These are phyloP conservation scores for Cladosporium austrohemisphaericum DNA, from an alignment of 2,329 filamentous ascomycete species.

Conservation along the genomic window DNA sequence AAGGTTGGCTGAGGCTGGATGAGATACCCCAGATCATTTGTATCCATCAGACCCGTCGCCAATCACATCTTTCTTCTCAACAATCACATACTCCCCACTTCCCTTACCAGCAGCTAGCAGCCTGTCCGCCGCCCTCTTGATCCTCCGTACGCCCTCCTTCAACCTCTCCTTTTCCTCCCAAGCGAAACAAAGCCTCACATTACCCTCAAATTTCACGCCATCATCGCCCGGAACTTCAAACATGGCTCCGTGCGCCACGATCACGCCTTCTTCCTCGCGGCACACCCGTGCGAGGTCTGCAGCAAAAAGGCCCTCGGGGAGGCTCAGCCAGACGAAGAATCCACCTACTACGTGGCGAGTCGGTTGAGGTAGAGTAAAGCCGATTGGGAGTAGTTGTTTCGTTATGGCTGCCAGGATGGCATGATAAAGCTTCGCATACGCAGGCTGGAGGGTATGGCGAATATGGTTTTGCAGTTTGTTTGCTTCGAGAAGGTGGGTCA, in stretches of 20 bases:
- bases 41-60: slow-evolving; percentile 1
- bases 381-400: slow-evolving; percentile 59
- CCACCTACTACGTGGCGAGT: slow-evolving; percentile 62
- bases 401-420: slow-evolving; percentile 58
- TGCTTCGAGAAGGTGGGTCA: slow-evolving; percentile 52
- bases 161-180: slow-evolving; percentile 67
- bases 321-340: slow-evolving; percentile 78
- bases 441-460: slow-evolving; percentile 49
- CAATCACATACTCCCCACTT: slow-evolving; percentile 20
- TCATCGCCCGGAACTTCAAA: slow-evolving; percentile 58
- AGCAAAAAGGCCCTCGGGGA: slow-evolving; percentile 55
- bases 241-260: slow-evolving; percentile 64
- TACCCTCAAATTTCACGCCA: slow-evolving; percentile 53
- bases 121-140: slow-evolving; percentile 50
- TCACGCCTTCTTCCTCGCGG: slow-evolving; percentile 60
- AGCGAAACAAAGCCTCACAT: slow-evolving; percentile 65
- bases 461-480: slow-evolving; percentile 54
- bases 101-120: slow-evolving; percentile 31
- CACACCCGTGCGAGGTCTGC: slow-evolving; percentile 56
- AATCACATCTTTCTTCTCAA: slow-evolving; percentile 13
- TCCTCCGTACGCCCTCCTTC: slow-evolving; percentile 62
- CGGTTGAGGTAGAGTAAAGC: slow-evolving; percentile 49
- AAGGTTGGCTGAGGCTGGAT: too few species aligned
- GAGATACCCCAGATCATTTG: slow-evolving; percentile 8
- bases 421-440: slow-evolving; percentile 52